Evolutionary conservation across 1,284 basidiomycete genomes (phyloP), one percentile per base, ranked within the genome.

Genomic region (Ustilago curta): DNA sequence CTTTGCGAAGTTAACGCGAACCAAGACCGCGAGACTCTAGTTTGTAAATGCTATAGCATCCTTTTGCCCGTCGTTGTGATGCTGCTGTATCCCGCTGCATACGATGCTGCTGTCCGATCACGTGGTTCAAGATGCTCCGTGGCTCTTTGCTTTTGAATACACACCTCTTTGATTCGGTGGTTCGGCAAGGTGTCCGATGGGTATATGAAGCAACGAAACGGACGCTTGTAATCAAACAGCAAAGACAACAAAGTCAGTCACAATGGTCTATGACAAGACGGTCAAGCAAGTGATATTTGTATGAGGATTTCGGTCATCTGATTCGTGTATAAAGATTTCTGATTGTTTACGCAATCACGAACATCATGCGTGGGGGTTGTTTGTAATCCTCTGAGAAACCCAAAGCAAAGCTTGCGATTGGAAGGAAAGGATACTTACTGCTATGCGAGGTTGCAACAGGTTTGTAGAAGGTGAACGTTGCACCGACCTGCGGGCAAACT

Each of bases 11-110:
- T 77, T 80, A 80, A 77, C 79, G 79, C 79, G 79, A 80, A 80
- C 59, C 70, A 76, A 67, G 76, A 70, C 73, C 79, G 79, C 79
- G 79, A 80, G 79, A 80, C 79, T 80, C 79, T 80, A 80, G 79
- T 80, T 80, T 80, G 61, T 63, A 73, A 68, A 74, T 74, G 66
- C 66, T 69, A 55, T 69, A 66, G 61, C 71, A 74, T 74, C 71
- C 62, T 74, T 48, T 74, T 66, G 66, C 25, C 19, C 50, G 56
- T 61, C 59, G 59, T 27, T 53, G 18, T 39, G 18, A 21, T 35
- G 39, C 6, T 60, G 59, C 59, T 54, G 52, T 32, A 9, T 23
- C 42, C 42, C 23, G 19, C 25, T 45, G 43, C 21, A 16, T 59
- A 50, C 47, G 37, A 45, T 31, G 32, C 14, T 40, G 39, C 40